These are phyloP conservation scores for Gracilaria gracilis DNA, from an alignment of 23 red algal genomes.

Conservation along the genomic window DNA sequence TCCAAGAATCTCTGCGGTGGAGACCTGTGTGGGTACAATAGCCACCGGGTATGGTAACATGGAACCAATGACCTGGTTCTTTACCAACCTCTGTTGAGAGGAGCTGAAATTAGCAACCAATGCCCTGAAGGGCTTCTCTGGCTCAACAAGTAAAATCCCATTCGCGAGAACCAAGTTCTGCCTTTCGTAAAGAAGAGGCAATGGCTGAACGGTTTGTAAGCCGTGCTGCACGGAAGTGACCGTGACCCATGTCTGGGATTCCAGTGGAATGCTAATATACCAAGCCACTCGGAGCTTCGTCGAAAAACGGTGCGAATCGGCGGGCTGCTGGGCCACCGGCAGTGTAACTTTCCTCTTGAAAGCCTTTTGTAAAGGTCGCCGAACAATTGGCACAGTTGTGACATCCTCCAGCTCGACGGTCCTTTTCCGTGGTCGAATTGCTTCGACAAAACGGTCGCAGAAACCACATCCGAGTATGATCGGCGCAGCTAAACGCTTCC, in stretches of 20 bases:
- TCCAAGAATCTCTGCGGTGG: neutral
- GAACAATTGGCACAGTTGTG: neutral
- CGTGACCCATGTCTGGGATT: neutral
- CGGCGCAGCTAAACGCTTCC: conserved; percentile 1
- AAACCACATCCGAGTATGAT: neutral
- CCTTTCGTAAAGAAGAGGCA: neutral
- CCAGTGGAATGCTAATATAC: neutral
- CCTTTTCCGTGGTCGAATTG: conserved; percentile 4
- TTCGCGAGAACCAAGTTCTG: neutral
- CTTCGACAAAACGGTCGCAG: conserved; percentile 25
- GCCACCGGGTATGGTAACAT: neutral
- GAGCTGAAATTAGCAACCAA: neutral
- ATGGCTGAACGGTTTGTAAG: conserved; percentile 2
- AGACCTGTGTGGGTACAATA: neutral
- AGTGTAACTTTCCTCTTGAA: neutral
- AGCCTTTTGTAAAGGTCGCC: neutral
- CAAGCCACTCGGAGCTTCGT: neutral
- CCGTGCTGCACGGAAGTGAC: neutral
- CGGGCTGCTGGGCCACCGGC: neutral
- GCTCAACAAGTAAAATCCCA: conserved; percentile 2
- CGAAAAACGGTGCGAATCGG: neutral
- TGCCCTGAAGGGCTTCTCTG: neutral
- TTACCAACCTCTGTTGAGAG: neutral
- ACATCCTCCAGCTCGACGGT: neutral
- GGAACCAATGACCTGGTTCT: neutral